Evolutionary conservation across 2,329 filamentous ascomycete genomes (phyloP).

Genomic region (Piedraia hortae): DNA sequence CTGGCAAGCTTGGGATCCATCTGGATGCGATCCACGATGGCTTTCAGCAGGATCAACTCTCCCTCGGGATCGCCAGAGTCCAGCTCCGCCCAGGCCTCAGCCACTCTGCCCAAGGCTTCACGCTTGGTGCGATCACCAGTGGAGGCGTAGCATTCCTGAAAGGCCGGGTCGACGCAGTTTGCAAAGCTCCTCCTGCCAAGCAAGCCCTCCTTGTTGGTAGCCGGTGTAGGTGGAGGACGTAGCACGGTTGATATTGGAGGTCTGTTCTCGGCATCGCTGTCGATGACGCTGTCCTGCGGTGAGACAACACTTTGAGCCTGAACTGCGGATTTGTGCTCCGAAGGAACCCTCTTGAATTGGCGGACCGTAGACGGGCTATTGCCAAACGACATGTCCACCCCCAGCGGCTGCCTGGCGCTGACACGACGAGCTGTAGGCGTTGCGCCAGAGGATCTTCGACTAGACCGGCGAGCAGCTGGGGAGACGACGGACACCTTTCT

Average conservation of each 20-base stretch:
- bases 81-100: constrained; percentile 60
- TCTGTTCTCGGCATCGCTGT: constrained; percentile 34
- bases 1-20: constrained; percentile 36
- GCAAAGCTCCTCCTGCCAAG: constrained; percentile 59
- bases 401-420: constrained; percentile 44
- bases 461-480: constrained; percentile 11
- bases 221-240: constrained; percentile 5
- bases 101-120: constrained; percentile 56
- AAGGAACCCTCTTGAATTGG: constrained; percentile 66
- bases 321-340: constrained; percentile 5
- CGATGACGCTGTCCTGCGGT: constrained; percentile 10
- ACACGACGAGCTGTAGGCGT: constrained; percentile 19
- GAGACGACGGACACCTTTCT: constrained; percentile 11
- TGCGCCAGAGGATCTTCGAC: constrained; percentile 11
- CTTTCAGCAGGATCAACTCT: constrained; percentile 56
- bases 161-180: constrained; percentile 54
- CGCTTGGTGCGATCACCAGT: constrained; percentile 37
- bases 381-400: constrained; percentile 75
- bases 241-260: constrained; percentile 18
- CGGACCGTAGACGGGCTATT: constrained; percentile 80
- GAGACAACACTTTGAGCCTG: constrained; percentile 4
- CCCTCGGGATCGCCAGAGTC: constrained; percentile 78
- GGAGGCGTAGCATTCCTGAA: constrained; percentile 68
- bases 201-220: constrained; percentile 44
- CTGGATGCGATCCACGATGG: constrained; percentile 45